Evolutionary conservation across 495 filamentous ascomycete species (phyloP), one percentile per base, ranked within the genome.

Genomic region (Annulohypoxylon nitens): DNA sequence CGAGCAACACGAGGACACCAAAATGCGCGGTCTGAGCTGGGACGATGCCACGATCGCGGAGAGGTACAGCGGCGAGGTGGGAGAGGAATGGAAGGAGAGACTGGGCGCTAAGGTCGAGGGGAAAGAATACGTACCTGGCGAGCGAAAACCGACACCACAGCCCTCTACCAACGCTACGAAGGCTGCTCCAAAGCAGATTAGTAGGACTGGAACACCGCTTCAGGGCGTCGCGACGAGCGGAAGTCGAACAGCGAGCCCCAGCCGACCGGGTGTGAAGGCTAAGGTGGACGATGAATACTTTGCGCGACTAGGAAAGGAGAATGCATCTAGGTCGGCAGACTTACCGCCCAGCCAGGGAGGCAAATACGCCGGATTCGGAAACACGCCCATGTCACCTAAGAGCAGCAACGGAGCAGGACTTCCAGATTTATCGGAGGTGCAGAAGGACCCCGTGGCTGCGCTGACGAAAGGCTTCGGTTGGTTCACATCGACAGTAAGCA

Each of bases 41-140:
- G 93, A 94, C 62, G 90, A 91, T 75, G 90, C 90, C 0, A 91
- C 88, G 0, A 92, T 98, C 51, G 89, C 91, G 43, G 95, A 97
- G 72, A 83, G 93, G 37, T 99, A 99, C 73, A 90, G 93, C 53
- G 90, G 92, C 30, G 90, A 92, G 55, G 91, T 91, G 1, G 96
- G 94, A 18, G 96, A 98, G 80, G 97, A 99, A 83, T 99, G 90
- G 86, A 98, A 98, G 79, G 97, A 98, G 80, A 87, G 95, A 71
- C 77, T 99, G 54, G 88, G 88, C 26, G 91, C 91, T 61, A 95
- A 95, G 82, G 92, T 95, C 26, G 95, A 97, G 76, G 92, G 92
- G 4, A 84, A 86, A 61, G 91, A 96, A 70, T 99, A 94, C 79
- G 90, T 93, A 6, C 88, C 88, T 0, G 90, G 88, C 23, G 86